phyloP scores from a whole-genome alignment of 768 basidiomycete species.

The Tricholoma saponaceum region DNA sequence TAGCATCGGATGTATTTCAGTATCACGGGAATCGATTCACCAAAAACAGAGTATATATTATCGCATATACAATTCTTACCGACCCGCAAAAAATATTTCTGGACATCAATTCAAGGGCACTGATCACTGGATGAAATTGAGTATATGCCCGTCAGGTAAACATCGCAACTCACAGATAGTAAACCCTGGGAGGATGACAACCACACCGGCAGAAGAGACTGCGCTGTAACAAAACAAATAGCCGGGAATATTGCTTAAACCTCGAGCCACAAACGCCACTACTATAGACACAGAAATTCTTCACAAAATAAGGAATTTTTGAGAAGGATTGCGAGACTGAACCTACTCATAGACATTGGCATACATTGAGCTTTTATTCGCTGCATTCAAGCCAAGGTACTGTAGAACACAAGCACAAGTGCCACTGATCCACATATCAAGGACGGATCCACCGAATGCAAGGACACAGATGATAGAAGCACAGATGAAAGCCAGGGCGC shows the following conservation, averaged over 20 bases:
- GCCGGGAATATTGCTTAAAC: conserved; percentile 70
- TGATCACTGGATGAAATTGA: conserved; percentile 49
- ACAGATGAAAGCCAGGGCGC: conserved; percentile 71
- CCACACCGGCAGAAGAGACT: conserved; percentile 84
- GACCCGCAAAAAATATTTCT: conserved; percentile 78
- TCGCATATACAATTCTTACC: conserved; percentile 80
- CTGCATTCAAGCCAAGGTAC: conserved; percentile 77
- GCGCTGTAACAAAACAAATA: conserved; percentile 86
- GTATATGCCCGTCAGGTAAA: conserved; percentile 1
- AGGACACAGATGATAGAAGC: conserved; percentile 80
- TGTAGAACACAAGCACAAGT: conserved; percentile 65
- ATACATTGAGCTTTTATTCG: conserved; percentile 83
- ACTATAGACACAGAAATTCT: conserved; percentile 85
- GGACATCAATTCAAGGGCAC: conserved; percentile 77
- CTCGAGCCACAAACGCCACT: conserved; percentile 79
- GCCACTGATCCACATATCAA: conserved; percentile 84
- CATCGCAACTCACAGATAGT: conserved; percentile 58
- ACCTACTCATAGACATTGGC: conserved; percentile 95
- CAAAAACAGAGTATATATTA: conserved; percentile 81
- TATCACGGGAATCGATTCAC: conserved; percentile 30
- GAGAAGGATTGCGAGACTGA: background rate
- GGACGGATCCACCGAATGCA: conserved; percentile 74
- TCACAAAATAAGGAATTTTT: background rate
- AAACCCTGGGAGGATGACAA: conserved; percentile 88
- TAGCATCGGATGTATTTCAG: background rate